phyloP scores from a whole-genome alignment of 345 rosid species.

The Aurinia saxatilis region DNA sequence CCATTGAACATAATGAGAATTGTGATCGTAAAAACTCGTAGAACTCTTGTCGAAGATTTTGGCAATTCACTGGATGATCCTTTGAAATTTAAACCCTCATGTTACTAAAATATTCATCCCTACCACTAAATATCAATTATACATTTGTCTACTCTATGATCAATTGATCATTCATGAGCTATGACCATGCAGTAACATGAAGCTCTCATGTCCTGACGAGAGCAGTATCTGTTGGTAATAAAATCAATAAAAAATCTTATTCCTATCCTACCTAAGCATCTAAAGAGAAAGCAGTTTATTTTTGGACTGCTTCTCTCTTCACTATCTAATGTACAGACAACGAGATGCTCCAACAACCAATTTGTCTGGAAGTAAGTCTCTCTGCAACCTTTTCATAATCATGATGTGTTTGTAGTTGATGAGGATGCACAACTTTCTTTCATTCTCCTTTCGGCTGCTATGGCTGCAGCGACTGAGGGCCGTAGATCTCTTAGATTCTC shows the following conservation, averaged over 20 bases:
- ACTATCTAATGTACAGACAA: slow-evolving; percentile 4
- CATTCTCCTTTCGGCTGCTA: slow-evolving; percentile 87
- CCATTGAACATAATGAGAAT: background rate
- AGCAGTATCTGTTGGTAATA: no score
- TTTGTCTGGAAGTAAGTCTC: slow-evolving; percentile 6
- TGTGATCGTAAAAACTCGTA: slow-evolving; percentile 28
- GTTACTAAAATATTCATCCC: slow-evolving; percentile 44
- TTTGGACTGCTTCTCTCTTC: slow-evolving; percentile 11
- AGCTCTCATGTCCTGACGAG: no score
- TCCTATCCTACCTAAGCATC: background rate
- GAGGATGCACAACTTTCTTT: slow-evolving; percentile 30
- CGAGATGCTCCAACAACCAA: background rate
- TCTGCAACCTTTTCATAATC: background rate
- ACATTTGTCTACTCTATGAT: background rate
- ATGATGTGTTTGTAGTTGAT: slow-evolving; percentile 14
- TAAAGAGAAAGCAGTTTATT: background rate
- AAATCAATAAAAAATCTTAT: background rate
- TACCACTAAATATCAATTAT: background rate
- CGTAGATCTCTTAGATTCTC: slow-evolving; percentile 60
- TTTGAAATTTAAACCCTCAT: no score
- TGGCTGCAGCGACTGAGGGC: slow-evolving; percentile 74
- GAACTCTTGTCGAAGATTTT: slow-evolving; percentile 48
- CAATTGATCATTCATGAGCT: background rate
- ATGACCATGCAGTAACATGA: background rate
- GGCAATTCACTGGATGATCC: no score